These are phyloP conservation scores for Arxiozyma slooffiae DNA, from an alignment of 1,139 yeast species.

Conservation along the genomic window DNA sequence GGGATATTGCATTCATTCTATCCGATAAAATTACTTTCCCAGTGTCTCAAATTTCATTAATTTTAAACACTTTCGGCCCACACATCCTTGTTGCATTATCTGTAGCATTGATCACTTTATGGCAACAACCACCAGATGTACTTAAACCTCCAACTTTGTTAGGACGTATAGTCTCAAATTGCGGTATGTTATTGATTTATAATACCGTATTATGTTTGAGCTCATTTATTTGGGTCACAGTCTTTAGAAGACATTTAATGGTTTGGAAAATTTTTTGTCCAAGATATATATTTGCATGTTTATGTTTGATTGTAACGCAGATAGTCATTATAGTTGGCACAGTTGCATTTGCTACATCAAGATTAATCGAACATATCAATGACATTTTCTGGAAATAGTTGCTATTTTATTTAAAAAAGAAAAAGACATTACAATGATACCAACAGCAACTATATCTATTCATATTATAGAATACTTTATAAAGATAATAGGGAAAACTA, in stretches of 20 bases:
- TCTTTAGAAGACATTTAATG: conserved; percentile 90
- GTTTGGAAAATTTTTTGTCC: conserved; percentile 99
- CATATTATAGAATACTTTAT: neutral
- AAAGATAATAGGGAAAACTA: no score
- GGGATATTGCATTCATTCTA: conserved; percentile 88
- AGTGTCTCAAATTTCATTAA: conserved; percentile 69
- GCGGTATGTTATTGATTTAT: conserved; percentile 59
- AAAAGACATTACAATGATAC: neutral
- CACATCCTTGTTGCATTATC: conserved; percentile 60
- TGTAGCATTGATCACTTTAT: conserved; percentile 63
- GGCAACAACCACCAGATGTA: conserved; percentile 63
- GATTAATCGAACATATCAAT: conserved; percentile 55
- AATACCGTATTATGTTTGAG: conserved; percentile 62
- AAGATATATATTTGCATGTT: conserved; percentile 78
- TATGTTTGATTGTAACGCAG: conserved; percentile 58
- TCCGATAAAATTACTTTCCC: conserved; percentile 71
- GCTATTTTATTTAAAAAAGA: neutral
- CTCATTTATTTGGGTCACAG: conserved; percentile 72
- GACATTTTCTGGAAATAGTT: conserved; percentile 47
- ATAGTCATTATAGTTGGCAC: conserved; percentile 49
- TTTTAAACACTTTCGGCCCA: conserved; percentile 79
- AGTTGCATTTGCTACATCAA: conserved; percentile 59
- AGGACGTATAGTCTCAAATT: conserved; percentile 60
- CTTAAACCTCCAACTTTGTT: conserved; percentile 53
- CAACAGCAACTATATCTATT: neutral